These are phyloP conservation scores for Dissophora ornata DNA, from an alignment of 192 early-diverging fungal species.

Conservation along the genomic window DNA sequence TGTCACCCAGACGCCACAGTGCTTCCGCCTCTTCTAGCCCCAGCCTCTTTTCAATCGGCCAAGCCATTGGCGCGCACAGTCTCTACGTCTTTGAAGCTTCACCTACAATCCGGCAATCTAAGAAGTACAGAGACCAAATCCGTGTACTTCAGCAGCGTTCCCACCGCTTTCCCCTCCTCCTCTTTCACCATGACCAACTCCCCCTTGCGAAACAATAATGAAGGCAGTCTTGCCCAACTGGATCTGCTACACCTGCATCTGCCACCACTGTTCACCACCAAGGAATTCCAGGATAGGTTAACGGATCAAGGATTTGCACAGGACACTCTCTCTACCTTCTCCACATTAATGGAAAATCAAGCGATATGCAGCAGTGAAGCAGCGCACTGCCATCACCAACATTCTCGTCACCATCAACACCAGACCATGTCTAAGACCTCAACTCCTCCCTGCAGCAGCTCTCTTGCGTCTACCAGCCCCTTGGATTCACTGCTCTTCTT, in stretches of 20 bases:
- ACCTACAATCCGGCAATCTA: background rate
- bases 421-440: background rate
- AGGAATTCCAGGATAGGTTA: background rate
- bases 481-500: background rate
- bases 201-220: background rate
- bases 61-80: slow-evolving; percentile 1
- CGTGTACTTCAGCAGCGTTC: background rate
- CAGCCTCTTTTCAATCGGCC: background rate
- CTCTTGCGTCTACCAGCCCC: background rate
- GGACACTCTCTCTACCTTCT: background rate
- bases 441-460: background rate
- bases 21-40: background rate
- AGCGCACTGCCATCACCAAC: too few species aligned
- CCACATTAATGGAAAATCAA: slow-evolving; percentile 1
- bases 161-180: slow-evolving; percentile 2
- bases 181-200: background rate
- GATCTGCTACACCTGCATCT: background rate
- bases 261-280: background rate
- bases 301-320: slow-evolving; percentile 11
- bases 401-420: too few species aligned
- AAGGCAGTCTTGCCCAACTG: background rate
- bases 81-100: background rate
- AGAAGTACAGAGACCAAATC: background rate
- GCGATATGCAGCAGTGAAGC: too few species aligned
- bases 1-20: background rate